These are phyloP conservation scores for Xylariomycetidae sp. DNA, from an alignment of 2,329 filamentous ascomycete genomes.

Conservation along the genomic window DNA sequence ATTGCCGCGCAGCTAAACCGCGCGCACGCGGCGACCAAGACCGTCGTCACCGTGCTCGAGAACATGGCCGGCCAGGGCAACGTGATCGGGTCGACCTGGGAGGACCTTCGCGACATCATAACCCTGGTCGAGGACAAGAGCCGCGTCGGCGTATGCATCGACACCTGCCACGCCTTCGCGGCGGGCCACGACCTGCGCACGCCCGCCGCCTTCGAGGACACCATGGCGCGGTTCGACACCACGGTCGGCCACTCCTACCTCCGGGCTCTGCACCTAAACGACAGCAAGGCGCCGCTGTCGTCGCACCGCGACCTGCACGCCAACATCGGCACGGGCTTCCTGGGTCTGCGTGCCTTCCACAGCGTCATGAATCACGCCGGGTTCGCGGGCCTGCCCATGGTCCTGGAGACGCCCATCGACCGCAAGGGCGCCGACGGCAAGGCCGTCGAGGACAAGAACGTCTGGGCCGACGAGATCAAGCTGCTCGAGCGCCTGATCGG, in stretches of 20 bases:
- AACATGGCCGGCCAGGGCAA: slow-evolving; percentile 94
- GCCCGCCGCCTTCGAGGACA: slow-evolving; percentile 66
- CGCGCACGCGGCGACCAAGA: slow-evolving; percentile 70
- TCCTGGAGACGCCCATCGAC: slow-evolving; percentile 94
- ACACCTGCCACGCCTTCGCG: slow-evolving; percentile 95
- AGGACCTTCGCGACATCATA: slow-evolving; percentile 84
- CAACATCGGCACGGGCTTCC: slow-evolving; percentile 92
- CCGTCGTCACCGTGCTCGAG: slow-evolving; percentile 81
- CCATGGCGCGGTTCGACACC: slow-evolving; percentile 71
- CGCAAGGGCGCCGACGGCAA: slow-evolving; percentile 61
- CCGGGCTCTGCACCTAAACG: slow-evolving; percentile 85
- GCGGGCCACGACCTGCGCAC: slow-evolving; percentile 86
- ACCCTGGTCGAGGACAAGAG: slow-evolving; percentile 71
- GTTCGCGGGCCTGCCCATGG: slow-evolving; percentile 78
- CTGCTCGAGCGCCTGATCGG: slow-evolving; percentile 83
- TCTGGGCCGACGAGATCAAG: slow-evolving; percentile 96
- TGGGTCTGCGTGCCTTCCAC: slow-evolving; percentile 87
- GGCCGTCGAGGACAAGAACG: slow-evolving; percentile 67
- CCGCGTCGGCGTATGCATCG: slow-evolving; percentile 88
- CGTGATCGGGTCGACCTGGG: slow-evolving; percentile 78
- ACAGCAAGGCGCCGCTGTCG: slow-evolving; percentile 83
- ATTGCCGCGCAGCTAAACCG: slow-evolving; percentile 80
- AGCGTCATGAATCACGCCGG: slow-evolving; percentile 78
- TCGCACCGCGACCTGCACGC: slow-evolving; percentile 88
- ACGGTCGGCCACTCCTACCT: slow-evolving; percentile 76